Evolutionary conservation across 140 eudicot species (phyloP), one percentile per base, ranked within the genome.

Genomic region (Cichorium intybus): DNA sequence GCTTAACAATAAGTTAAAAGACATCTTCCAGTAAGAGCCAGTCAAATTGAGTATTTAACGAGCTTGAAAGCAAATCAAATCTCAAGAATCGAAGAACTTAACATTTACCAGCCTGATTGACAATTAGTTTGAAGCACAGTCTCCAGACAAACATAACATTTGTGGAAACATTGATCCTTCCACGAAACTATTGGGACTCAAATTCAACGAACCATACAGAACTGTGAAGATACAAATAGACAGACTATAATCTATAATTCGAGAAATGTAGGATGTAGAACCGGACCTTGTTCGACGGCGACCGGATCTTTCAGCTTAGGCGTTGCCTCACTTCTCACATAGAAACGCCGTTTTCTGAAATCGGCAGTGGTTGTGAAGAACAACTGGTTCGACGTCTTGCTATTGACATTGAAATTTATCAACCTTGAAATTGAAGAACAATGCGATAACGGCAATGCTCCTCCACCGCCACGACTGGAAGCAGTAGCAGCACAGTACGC

Each of bases 231-330:
- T 17, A 34, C 34, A 28, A 14, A 39, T 7, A n/a, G n/a, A 48
- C 18, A 14, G 6, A 12, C n/a, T 16, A 67, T 9, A n/a, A 21
- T 22, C 7, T 29, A 31, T 26, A 34, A 43, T 41, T 27, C 2
- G 18, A 34, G 12, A 60, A 63, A 51, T 63, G 62, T 15, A 33
- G 57, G 16, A 31, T 14, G 22, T 54, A 58, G 22, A 65, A 57
- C 22, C 52, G 12, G 11, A 78, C 91, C 86, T 81, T 73, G 59
- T 43, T 83, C 73, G 18, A 75, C 70, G 1, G 77, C 47, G 59
- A 86, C 66, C 69, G 71, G 70, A 55, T 75, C 95, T 61, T 60
- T 66, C 16, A 78, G 46, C 56, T 56, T 58, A 41, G 78, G 77
- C 56, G 65, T 61, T 10, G 82, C 74, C 65, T 80, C 83, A 64